Evolutionary conservation across 345 rosid species (phyloP).

Genomic region (Melaleuca quinquenervia): DNA sequence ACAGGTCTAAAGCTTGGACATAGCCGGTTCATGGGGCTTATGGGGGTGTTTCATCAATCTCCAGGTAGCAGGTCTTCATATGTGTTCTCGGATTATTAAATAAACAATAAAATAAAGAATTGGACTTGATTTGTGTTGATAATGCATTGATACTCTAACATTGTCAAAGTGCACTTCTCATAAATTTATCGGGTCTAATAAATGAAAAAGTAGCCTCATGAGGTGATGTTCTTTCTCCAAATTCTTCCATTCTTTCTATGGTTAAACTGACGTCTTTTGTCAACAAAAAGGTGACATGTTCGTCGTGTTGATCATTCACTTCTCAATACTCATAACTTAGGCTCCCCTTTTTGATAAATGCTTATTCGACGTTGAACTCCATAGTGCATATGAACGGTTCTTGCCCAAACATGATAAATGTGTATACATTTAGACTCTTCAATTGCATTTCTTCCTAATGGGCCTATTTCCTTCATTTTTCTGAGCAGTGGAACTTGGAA

Average conservation of each 20-base stretch:
- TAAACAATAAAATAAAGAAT: not conserved
- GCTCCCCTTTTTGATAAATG: not conserved
- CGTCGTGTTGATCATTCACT: not conserved
- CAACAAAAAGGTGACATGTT: not conserved
- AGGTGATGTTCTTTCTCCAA: not conserved
- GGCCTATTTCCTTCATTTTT: not conserved
- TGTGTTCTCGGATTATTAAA: not conserved
- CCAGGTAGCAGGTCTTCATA: not conserved
- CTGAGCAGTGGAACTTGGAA: slow-evolving; percentile 61
- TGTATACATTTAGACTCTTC: not conserved
- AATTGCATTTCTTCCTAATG: not conserved
- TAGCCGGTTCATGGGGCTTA: not conserved
- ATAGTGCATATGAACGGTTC: not conserved
- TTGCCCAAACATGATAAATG: not conserved
- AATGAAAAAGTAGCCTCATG: not conserved
- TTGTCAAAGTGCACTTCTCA: not conserved
- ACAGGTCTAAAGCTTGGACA: not conserved
- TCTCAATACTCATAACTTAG: not conserved
- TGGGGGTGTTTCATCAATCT: not conserved
- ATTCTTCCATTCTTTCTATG: not conserved
- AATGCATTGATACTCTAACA: not conserved
- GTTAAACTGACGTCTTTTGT: not conserved
- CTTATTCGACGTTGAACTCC: not conserved
- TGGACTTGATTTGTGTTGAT: not conserved
- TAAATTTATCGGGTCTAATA: not conserved